These are phyloP conservation scores for Pulveroboletus sp. DNA, from an alignment of 768 basidiomycete species.

Conservation along the genomic window DNA sequence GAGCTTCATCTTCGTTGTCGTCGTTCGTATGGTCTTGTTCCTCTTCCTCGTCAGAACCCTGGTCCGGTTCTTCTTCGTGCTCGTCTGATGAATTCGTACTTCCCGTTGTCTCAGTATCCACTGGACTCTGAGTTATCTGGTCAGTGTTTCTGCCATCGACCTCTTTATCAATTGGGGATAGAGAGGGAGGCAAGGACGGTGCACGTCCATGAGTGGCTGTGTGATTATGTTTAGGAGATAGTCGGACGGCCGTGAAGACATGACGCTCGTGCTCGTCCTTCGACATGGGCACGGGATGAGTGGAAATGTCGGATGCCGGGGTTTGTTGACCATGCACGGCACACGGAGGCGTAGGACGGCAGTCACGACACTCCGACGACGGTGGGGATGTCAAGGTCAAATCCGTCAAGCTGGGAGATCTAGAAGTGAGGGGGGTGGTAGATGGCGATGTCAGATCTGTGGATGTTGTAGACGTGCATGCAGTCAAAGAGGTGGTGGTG, in stretches of 20 bases:
- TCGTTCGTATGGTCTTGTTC: slow-evolving; percentile 18
- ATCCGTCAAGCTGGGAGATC: slow-evolving; percentile 19
- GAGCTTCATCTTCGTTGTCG: slow-evolving; percentile 14
- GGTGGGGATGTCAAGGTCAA: slow-evolving; percentile 11
- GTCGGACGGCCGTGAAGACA: slow-evolving; percentile 23
- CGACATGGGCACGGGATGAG: not conserved
- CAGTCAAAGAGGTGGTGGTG: slow-evolving; percentile 22
- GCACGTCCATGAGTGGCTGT: not conserved
- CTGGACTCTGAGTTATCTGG: slow-evolving; percentile 7
- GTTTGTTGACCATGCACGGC: not conserved
- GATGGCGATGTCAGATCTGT: slow-evolving; percentile 15
- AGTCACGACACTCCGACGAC: not conserved
- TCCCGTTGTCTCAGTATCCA: slow-evolving; percentile 7
- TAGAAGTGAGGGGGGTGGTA: slow-evolving; percentile 20
- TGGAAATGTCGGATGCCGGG: not conserved
- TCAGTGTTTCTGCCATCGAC: not conserved
- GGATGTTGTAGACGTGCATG: slow-evolving; percentile 19
- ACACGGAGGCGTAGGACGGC: not conserved
- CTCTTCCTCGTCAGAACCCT: slow-evolving; percentile 10
- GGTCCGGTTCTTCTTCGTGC: slow-evolving; percentile 9
- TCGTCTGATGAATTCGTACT: slow-evolving; percentile 10
- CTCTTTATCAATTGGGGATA: slow-evolving; percentile 9
- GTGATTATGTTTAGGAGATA: slow-evolving; percentile 20
- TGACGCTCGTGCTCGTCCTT: slow-evolving; percentile 21
- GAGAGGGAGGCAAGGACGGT: not conserved